These are phyloP conservation scores for Plectosphaerella sp. DNA, from an alignment of 2,329 filamentous ascomycete species.

Conservation along the genomic window DNA sequence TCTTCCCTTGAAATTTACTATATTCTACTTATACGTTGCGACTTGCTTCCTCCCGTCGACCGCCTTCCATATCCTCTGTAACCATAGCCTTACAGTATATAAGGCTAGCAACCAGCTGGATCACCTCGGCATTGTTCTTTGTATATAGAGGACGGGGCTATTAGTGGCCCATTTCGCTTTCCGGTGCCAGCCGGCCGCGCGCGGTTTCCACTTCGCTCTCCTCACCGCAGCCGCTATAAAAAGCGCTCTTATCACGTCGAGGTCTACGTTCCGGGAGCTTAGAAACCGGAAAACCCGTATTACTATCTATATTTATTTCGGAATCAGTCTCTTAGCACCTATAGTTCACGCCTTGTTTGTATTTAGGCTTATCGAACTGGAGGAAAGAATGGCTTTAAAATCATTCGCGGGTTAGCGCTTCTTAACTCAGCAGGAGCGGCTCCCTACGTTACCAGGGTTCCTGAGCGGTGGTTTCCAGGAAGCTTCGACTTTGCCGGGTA, in stretches of 20 bases:
- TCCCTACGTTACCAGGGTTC: constrained; percentile 18
- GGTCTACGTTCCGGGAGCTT: neutral
- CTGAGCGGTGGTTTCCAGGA: constrained; percentile 21
- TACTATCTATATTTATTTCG: constrained; percentile 19
- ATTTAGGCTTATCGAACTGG: constrained; percentile 12
- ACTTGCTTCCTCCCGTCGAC: constrained; percentile 19
- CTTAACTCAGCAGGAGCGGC: constrained; percentile 21
- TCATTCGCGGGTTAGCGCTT: constrained; percentile 19
- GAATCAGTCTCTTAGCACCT: constrained; percentile 5
- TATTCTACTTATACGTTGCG: constrained; percentile 17
- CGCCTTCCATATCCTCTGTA: constrained; percentile 21
- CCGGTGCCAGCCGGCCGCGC: neutral
- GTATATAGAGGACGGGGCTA: neutral
- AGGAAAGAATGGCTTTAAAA: constrained; percentile 15
- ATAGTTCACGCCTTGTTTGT: constrained; percentile 13
- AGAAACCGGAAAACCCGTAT: constrained; percentile 22
- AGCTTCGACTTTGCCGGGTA: constrained; percentile 18
- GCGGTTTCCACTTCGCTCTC: neutral
- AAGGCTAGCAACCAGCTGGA: constrained; percentile 21
- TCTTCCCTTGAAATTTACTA: too few relatives aligned
- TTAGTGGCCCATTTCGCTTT: neutral
- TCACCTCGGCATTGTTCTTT: neutral
- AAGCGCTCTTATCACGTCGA: neutral
- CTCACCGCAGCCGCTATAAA: neutral
- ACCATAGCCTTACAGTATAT: constrained; percentile 20